phyloP scores from a whole-genome alignment of 805 yeast genomes.

The Yarrowia alimentaria region DNA sequence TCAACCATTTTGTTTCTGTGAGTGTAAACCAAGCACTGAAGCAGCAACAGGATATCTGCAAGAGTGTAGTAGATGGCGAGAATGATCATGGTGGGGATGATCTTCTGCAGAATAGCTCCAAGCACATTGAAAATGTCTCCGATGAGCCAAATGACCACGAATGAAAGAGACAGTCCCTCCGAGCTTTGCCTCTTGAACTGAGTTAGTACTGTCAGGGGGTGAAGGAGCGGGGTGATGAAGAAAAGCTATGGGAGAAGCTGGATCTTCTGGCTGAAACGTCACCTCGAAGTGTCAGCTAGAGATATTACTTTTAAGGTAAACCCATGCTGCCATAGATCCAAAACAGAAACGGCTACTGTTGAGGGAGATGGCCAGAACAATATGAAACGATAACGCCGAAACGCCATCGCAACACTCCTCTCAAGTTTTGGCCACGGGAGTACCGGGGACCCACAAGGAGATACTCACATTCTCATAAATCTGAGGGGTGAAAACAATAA shows the following conservation, averaged over 20 bases:
- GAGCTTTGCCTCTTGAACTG: conserved; percentile 73
- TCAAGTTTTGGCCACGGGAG: too few species aligned
- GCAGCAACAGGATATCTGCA: conserved; percentile 80
- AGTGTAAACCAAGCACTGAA: conserved; percentile 82
- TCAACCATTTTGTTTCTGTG: conserved; percentile 57
- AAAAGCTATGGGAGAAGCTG: too few species aligned
- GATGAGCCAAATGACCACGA: conserved; percentile 84
- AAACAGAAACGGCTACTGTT: too few species aligned
- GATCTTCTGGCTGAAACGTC: too few species aligned
- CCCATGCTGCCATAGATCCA: too few species aligned
- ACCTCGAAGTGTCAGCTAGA: too few species aligned
- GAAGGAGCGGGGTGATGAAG: too few species aligned
- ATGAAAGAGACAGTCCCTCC: conserved; percentile 84
- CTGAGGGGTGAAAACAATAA: conserved; percentile 95
- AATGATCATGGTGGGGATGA: conserved; percentile 90
- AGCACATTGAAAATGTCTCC: conserved; percentile 93
- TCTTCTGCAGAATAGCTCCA: conserved; percentile 87
- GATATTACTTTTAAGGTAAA: too few species aligned
- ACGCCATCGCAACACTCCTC: too few species aligned
- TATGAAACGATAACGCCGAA: too few species aligned
- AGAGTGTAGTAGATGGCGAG: conserved; percentile 89
- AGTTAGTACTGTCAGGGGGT: not conserved
- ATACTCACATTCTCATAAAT: conserved; percentile 73
- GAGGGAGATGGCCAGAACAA: too few species aligned
- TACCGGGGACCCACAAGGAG: too few species aligned